Evolutionary conservation across 768 basidiomycete species (phyloP).

Genomic region (Lactifluus piperatus): DNA sequence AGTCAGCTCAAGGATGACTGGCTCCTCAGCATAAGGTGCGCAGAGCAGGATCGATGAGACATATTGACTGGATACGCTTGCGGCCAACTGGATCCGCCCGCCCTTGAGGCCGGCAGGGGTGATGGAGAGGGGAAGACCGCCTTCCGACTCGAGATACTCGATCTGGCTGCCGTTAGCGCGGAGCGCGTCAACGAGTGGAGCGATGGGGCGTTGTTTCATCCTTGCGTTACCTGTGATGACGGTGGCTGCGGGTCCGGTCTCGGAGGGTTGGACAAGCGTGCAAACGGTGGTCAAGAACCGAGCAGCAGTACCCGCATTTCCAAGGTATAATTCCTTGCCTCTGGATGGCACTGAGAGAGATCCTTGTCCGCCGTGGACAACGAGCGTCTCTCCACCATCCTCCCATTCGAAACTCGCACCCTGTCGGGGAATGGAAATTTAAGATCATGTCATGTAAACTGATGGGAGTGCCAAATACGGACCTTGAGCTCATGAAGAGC

Average conservation of each 20-base stretch:
- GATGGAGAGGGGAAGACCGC: conserved; percentile 86
- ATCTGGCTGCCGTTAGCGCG: conserved; percentile 71
- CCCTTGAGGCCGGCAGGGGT: conserved; percentile 77
- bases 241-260: conserved; percentile 42
- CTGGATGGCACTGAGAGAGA: conserved; percentile 64
- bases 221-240: conserved; percentile 94
- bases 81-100: conserved; percentile 76
- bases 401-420: conserved; percentile 93
- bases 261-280: conserved; percentile 59
- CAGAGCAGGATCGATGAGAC: conserved; percentile 95
- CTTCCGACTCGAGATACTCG: conserved; percentile 66
- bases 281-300: conserved; percentile 97
- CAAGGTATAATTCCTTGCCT: conserved; percentile 87
- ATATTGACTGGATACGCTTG: conserved; percentile 95
- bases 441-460: neutral
- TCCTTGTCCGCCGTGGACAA: conserved; percentile 84
- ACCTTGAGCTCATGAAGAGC: conserved; percentile 86
- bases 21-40: conserved; percentile 81
- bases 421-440: conserved; percentile 30
- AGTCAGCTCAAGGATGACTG: conserved; percentile 82
- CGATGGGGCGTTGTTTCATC: conserved; percentile 98
- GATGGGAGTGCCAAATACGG: conserved; percentile 13
- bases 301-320: conserved; percentile 95
- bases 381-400: conserved; percentile 90
- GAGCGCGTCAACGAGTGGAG: conserved; percentile 88